A percentile compares a stretch with the other conserved stretches of the same genome.
Evolutionary conservation across 495 filamentous ascomycete species (phyloP).

Genomic region (Staphylotrichum longicolle): DNA sequence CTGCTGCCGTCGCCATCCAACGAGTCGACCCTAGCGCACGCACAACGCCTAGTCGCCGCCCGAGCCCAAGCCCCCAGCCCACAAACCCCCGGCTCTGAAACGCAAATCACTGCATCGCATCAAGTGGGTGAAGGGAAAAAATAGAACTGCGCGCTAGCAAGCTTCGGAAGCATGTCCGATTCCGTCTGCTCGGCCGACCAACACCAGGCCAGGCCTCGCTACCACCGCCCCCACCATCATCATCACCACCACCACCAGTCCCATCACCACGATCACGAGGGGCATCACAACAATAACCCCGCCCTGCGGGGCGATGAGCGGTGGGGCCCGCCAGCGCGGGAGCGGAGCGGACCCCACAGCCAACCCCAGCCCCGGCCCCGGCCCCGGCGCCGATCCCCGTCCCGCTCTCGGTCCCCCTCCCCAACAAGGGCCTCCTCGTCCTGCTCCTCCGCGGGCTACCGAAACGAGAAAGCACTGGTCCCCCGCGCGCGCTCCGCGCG

Average conservation of each 20-base stretch:
- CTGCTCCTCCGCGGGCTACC: background rate
- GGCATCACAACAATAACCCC: background rate
- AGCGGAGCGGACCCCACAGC: background rate
- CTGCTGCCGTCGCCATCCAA: no score
- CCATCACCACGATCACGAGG: background rate
- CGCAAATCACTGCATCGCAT: no score
- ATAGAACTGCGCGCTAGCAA: no score
- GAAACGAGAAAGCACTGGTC: background rate
- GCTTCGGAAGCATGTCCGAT: background rate
- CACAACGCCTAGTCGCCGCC: no score
- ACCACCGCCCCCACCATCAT: background rate
- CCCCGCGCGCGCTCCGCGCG: background rate
- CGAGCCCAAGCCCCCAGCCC: background rate
- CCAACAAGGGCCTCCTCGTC: background rate
- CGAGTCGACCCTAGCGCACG: no score
- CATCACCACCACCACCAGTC: background rate
- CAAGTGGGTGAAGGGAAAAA: no score
- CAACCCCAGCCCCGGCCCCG: no score
- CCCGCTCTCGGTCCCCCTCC: background rate
- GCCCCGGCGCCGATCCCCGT: background rate
- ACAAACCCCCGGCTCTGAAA: background rate
- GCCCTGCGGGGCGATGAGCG: background rate
- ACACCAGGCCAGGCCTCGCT: background rate
- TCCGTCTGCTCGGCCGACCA: background rate
- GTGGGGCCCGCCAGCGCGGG: no score